Conservation (phyloP, 495 filamentous ascomycete genomes). For the Extremus antarcticus region DNA sequence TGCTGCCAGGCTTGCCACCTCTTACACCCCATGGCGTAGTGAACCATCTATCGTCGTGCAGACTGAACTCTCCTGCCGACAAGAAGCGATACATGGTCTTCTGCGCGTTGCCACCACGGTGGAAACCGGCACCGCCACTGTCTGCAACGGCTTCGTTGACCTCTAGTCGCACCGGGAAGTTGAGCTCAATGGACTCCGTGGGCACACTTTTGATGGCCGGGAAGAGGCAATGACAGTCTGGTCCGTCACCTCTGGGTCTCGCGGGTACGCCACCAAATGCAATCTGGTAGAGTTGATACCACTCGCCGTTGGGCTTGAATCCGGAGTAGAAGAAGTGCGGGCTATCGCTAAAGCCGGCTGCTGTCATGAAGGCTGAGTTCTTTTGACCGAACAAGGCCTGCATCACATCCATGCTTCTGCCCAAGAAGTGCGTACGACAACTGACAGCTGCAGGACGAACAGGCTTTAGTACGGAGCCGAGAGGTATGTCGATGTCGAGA, state of each 20-base stretch:
- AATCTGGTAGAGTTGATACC: constrained; percentile 43
- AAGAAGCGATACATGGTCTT: constrained; percentile 39
- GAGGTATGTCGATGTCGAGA: constrained; percentile 38
- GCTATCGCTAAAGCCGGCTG: constrained; percentile 41
- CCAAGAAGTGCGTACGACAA: constrained; percentile 40
- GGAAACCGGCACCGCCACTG: constrained; percentile 38
- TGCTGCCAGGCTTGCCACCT: constrained; percentile 36
- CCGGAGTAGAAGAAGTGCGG: constrained; percentile 44
- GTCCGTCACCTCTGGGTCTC: constrained; percentile 38
- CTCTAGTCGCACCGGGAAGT: constrained; percentile 41
- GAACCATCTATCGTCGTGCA: constrained; percentile 43
- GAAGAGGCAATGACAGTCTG: constrained; percentile 43
- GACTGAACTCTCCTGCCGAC: constrained; percentile 36
- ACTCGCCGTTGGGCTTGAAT: constrained; percentile 40
- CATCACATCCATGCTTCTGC: constrained; percentile 38
- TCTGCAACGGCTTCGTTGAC: constrained; percentile 40
- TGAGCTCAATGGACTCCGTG: constrained; percentile 40
- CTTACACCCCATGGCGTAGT: constrained; percentile 42
- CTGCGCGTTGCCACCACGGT: constrained; percentile 41
- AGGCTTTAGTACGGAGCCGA: constrained; percentile 27
- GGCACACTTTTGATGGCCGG: constrained; percentile 43
- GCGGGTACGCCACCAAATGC: constrained; percentile 43
- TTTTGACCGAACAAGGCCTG: constrained; percentile 41
- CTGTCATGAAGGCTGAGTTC: constrained; percentile 37
- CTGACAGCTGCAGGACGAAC: constrained; percentile 40